Conservation (phyloP, 2,329 filamentous ascomycete species). For the Fusarium euwallaceae region DNA sequence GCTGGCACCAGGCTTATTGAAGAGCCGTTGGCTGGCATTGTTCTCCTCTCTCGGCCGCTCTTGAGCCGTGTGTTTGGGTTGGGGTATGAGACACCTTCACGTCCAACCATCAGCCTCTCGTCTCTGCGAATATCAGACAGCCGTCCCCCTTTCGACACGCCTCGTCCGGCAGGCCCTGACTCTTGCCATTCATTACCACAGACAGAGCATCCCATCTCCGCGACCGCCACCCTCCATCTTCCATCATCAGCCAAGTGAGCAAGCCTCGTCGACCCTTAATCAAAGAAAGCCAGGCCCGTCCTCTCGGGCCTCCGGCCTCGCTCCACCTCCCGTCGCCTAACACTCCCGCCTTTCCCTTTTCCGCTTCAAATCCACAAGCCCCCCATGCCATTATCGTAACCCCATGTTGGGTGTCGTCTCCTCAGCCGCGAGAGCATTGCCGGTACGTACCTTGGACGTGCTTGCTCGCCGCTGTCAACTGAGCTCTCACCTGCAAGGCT, state of each 20-base stretch:
- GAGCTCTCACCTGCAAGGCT: slow-evolving; percentile 39
- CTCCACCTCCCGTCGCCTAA: slow-evolving; percentile 45
- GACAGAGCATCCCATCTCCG: slow-evolving; percentile 22
- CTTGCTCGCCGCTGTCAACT: slow-evolving; percentile 39
- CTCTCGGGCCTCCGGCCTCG: slow-evolving; percentile 42
- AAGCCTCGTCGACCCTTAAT: slow-evolving; percentile 50
- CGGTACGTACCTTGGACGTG: slow-evolving; percentile 27
- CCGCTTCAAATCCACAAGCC: slow-evolving; percentile 29
- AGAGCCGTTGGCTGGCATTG: slow-evolving; percentile 21
- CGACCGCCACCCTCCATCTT: slow-evolving; percentile 33
- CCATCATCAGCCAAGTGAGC: slow-evolving; percentile 33
- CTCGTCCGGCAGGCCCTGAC: slow-evolving; percentile 10
- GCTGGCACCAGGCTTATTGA: slow-evolving; percentile 13
- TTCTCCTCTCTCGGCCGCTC: not conserved
- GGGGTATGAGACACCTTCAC: slow-evolving; percentile 9
- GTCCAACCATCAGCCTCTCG: not conserved
- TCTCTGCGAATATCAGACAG: slow-evolving; percentile 3
- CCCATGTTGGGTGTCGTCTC: slow-evolving; percentile 29
- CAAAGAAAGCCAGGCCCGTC: slow-evolving; percentile 46
- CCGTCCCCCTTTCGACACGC: slow-evolving; percentile 21
- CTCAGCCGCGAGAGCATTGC: slow-evolving; percentile 15
- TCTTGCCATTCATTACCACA: slow-evolving; percentile 11
- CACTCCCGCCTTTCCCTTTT: slow-evolving; percentile 35
- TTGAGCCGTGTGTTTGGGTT: not conserved
- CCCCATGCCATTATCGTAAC: slow-evolving; percentile 32